phyloP scores from a whole-genome alignment of 768 basidiomycete genomes.

The Leucogyrophana mollusca region DNA sequence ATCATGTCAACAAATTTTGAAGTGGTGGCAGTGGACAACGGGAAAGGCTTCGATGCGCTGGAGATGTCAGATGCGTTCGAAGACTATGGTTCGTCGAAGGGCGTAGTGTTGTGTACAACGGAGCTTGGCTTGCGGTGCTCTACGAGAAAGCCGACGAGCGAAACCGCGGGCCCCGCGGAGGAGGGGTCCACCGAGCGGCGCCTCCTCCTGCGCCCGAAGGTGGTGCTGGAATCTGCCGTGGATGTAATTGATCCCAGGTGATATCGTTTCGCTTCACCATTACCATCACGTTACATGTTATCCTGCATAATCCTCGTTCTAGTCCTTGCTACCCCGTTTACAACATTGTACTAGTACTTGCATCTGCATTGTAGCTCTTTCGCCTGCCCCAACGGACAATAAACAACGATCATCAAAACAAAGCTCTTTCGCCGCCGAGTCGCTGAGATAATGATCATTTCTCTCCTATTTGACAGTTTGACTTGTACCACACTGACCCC shows the following conservation, averaged over 20 bases:
- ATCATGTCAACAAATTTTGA: conserved; percentile 80
- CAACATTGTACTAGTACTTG: too few species aligned
- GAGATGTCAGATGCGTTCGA: conserved; percentile 66
- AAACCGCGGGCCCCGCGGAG: conserved; percentile 24
- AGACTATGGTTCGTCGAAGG: conserved; percentile 49
- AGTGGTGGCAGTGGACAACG: conserved; percentile 58
- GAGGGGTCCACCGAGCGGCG: conserved; percentile 54
- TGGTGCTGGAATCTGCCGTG: conserved; percentile 70
- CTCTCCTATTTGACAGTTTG: too few species aligned
- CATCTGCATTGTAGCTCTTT: too few species aligned
- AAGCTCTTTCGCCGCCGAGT: too few species aligned
- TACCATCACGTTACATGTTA: not conserved
- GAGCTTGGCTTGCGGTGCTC: conserved; percentile 71
- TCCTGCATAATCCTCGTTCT: too few species aligned
- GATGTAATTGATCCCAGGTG: conserved; percentile 43
- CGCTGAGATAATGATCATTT: too few species aligned
- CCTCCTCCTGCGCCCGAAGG: conserved; percentile 68
- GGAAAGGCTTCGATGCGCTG: conserved; percentile 45
- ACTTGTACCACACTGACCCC: too few species aligned
- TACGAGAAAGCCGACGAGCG: conserved; percentile 38
- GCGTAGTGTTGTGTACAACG: conserved; percentile 62
- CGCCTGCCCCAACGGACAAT: too few species aligned
- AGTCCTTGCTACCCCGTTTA: too few species aligned
- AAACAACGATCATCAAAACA: too few species aligned
- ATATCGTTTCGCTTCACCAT: not conserved